A percentile compares a stretch with the other conserved stretches of the same genome.
Evolutionary conservation across 129 eudicot species (phyloP).

Genomic region (Artemisia annua): DNA sequence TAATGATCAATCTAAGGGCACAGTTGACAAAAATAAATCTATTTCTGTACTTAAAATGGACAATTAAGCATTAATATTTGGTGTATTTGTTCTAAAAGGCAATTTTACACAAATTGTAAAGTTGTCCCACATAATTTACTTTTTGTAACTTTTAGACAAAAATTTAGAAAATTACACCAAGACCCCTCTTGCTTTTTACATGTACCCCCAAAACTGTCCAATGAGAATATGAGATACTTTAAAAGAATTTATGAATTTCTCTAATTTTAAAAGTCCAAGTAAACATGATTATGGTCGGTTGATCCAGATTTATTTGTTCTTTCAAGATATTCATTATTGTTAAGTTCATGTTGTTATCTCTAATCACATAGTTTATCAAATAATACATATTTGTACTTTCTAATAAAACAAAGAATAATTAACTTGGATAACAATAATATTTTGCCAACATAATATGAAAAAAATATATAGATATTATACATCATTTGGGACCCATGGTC

Average conservation of each 20-base stretch:
- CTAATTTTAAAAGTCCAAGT: constrained; percentile 19
- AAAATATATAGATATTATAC: background rate
- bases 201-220: constrained; percentile 25
- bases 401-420: background rate
- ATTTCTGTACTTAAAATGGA: constrained; percentile 28
- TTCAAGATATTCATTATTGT: background rate
- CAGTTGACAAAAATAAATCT: constrained; percentile 29
- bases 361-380: background rate
- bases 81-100: constrained; percentile 24
- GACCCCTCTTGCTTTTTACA: constrained; percentile 28
- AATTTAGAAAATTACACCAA: constrained; percentile 10
- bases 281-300: constrained; percentile 40
- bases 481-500: constrained; percentile 27
- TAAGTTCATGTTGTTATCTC: background rate
- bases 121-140: constrained; percentile 24
- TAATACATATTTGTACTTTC: background rate
- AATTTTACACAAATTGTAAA: constrained; percentile 30
- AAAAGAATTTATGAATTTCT: constrained; percentile 11
- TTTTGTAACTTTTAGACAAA: constrained; percentile 23
- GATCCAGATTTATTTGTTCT: background rate
- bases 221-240: constrained; percentile 14
- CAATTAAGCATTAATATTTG: constrained; percentile 29
- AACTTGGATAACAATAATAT: background rate
- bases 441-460: background rate
- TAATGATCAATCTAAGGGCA: constrained; percentile 7